phyloP scores from a whole-genome alignment of 139 green algal species.

The Chlorella sp. region DNA sequence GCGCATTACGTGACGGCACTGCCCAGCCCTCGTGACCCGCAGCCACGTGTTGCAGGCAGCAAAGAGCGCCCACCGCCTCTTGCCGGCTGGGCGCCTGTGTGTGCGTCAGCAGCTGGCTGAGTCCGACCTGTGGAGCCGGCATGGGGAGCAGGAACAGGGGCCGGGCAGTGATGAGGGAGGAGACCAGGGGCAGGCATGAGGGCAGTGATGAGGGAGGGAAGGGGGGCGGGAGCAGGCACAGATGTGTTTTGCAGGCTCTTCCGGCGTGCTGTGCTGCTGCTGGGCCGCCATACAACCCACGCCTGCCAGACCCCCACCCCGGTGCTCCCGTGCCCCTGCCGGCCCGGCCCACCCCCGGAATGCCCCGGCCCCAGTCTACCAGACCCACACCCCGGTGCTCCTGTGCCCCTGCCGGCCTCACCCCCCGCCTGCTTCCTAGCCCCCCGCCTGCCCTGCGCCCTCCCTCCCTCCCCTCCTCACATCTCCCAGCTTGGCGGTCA shows the following conservation, averaged over 20 bases:
- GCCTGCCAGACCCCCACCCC: neutral
- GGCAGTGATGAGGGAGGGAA: neutral
- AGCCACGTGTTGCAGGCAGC: no score
- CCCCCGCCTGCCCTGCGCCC: no score
- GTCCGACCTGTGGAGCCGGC: neutral
- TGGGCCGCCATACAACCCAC: no score
- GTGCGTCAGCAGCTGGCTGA: slow-evolving; percentile 1
- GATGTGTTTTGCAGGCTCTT: no score
- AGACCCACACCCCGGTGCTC: no score
- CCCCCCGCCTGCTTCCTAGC: no score
- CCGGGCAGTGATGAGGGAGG: neutral
- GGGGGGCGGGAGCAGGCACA: neutral
- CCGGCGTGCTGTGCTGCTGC: no score
- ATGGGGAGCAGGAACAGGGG: neutral
- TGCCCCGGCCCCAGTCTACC: neutral
- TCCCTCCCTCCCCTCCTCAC: neutral
- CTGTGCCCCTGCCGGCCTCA: no score
- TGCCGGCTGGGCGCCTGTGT: neutral
- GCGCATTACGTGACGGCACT: no score
- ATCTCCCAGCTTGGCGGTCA: slow-evolving; percentile 1
- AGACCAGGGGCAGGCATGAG: no score
- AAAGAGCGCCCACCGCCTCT: neutral
- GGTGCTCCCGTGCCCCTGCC: neutral
- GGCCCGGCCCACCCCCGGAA: neutral
- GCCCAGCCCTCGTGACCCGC: no score